phyloP scores from a whole-genome alignment of 2,329 filamentous ascomycete genomes.

The Dothideomycetidae sp. region DNA sequence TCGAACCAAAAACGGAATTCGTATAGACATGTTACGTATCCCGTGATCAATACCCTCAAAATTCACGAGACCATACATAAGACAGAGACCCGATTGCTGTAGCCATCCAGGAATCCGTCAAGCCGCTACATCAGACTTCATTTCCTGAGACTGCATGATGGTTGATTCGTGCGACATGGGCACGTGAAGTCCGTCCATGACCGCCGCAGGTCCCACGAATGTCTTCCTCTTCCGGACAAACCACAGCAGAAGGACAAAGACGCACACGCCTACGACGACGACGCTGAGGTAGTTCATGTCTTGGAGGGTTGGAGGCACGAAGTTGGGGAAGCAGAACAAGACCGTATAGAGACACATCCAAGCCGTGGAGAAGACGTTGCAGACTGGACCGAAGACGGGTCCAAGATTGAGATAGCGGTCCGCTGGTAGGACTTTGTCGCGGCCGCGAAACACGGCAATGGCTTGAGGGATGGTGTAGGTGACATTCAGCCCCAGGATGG shows the following conservation, averaged over 20 bases:
- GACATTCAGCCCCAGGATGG: slow-evolving; percentile 31
- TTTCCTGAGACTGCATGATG: too few species aligned
- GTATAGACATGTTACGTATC: too few species aligned
- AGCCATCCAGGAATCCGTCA: too few species aligned
- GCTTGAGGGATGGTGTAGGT: slow-evolving; percentile 32
- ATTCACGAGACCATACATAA: too few species aligned
- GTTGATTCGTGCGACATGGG: too few species aligned
- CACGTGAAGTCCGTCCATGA: slow-evolving; percentile 26
- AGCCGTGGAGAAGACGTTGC: slow-evolving; percentile 29
- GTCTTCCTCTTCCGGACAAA: slow-evolving; percentile 29
- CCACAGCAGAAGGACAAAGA: slow-evolving; percentile 35
- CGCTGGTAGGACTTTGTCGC: slow-evolving; percentile 23
- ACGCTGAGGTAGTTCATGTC: slow-evolving; percentile 38
- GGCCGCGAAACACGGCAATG: slow-evolving; percentile 26
- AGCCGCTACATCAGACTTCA: too few species aligned
- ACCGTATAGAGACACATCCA: slow-evolving; percentile 34
- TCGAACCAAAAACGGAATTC: too few species aligned
- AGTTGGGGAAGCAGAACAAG: slow-evolving; percentile 34
- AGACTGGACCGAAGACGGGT: slow-evolving; percentile 20
- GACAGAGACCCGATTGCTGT: too few species aligned
- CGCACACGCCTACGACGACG: slow-evolving; percentile 21
- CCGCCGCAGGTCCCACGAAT: slow-evolving; percentile 23
- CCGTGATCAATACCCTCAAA: too few species aligned
- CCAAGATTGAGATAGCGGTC: too few species aligned
- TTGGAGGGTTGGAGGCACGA: slow-evolving; percentile 28